Evolutionary conservation across 306 rosid species (phyloP), one percentile per base, ranked within the genome.

Genomic region (Vigna radiata): DNA sequence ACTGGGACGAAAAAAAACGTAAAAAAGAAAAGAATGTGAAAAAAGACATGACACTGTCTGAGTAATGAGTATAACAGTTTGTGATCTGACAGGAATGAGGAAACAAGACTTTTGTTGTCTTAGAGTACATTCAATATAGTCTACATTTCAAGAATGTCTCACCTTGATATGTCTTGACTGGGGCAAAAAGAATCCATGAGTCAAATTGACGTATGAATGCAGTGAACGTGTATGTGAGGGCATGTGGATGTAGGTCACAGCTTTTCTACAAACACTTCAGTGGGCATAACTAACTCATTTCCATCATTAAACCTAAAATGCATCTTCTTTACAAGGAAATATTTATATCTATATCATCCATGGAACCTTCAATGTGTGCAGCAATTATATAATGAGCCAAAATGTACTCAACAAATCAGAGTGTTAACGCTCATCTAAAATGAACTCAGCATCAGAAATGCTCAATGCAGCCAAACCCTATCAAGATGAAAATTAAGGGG

Each of bases 381-480:
- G 33, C 18, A 41, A 9, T 19, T 18, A 8, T 6, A 43, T 66
- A 18, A 41, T 12, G 13, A 12, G 53, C 12, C 43, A 18, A 19
- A 44, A 21, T 68, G 36, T 23, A 21, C 73, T 64, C 18, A 39
- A 65, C 70, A 65, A 18, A 37, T 62, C 8, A 46, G 50, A 50
- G 69, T 47, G 27, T 36, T 77, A 70, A 77, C 75, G 76, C 25
- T 77, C 79, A 11, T 79, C 72, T 64, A 87, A 47, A 67, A 83
- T 81, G 11, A 33, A 50, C 68, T 82, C 87, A 14, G 87, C 86
- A 70, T 80, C 64, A 72, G 78, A 83, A 29, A 83, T 46, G 41
- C 68, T 73, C 25, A 85, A 65, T 59, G 87, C 84, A 49, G 59
- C 27, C 9, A 46, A 87, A 83, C 70, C 85, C 73, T n/a, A n/a